Conservation (phyloP, 2,329 filamentous ascomycete genomes). For the Cladobotryum protrusum region DNA sequence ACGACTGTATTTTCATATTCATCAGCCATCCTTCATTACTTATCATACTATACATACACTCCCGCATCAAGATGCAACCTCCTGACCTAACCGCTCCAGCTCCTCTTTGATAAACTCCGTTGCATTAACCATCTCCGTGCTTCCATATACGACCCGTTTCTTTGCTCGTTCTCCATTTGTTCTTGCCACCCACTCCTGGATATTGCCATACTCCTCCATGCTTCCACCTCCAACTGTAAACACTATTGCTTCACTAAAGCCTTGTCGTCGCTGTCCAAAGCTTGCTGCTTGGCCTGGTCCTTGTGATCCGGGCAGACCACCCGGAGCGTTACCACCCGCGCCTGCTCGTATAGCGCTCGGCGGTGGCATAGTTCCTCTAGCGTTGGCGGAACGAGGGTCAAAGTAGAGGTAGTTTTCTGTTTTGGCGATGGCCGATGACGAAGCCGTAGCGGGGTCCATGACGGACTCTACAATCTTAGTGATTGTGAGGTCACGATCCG, state of each 20-base stretch:
- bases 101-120: slow-evolving; percentile 60
- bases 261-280: slow-evolving; percentile 85
- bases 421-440: slow-evolving; percentile 87
- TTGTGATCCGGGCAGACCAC: slow-evolving; percentile 45
- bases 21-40: not conserved
- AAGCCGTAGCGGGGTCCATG: slow-evolving; percentile 90
- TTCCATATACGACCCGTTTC: slow-evolving; percentile 87
- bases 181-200: slow-evolving; percentile 90
- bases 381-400: slow-evolving; percentile 88
- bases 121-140: slow-evolving; percentile 73
- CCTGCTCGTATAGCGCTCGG: slow-evolving; percentile 54
- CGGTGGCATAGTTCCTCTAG: slow-evolving; percentile 83
- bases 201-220: slow-evolving; percentile 97
- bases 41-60: not conserved
- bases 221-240: slow-evolving; percentile 93
- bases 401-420: slow-evolving; percentile 97
- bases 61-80: slow-evolving; percentile 36
- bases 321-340: slow-evolving; percentile 36
- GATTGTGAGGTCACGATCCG: slow-evolving; percentile 88
- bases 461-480: slow-evolving; percentile 98
- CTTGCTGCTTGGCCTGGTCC: slow-evolving; percentile 65
- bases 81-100: slow-evolving; percentile 55
- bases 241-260: slow-evolving; percentile 85
- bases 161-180: slow-evolving; percentile 61
- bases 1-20: not conserved